A percentile compares a stretch with the other conserved stretches of the same genome.
phyloP scores from a whole-genome alignment of 1,139 yeast genomes.

The Blastobotrys capitulatus region DNA sequence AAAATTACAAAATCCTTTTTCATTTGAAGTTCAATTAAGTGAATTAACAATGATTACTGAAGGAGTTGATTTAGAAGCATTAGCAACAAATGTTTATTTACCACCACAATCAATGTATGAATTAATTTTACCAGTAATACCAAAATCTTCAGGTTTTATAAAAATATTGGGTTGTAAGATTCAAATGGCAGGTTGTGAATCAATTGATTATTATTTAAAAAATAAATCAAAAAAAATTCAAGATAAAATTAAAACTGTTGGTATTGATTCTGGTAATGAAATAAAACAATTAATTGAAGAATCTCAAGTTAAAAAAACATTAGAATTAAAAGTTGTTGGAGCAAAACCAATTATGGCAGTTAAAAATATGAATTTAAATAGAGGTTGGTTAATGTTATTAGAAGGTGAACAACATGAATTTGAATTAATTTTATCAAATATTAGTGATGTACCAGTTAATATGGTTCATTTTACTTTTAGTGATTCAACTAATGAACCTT shows the following conservation, averaged over 20 bases:
- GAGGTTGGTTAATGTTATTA: constrained; percentile 69
- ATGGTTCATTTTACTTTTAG: constrained; percentile 50
- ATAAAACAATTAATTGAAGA: constrained; percentile 9
- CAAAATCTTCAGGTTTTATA: constrained; percentile 40
- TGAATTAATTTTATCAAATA: constrained; percentile 50
- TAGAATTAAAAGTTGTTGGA: constrained; percentile 43
- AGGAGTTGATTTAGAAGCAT: constrained; percentile 21
- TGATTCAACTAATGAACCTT: constrained; percentile 69
- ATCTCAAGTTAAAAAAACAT: constrained; percentile 6
- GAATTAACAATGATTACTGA: constrained; percentile 38
- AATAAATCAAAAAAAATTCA: constrained; percentile 22
- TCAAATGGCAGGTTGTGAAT: constrained; percentile 43
- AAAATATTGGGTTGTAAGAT: constrained; percentile 42
- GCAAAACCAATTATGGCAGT: constrained; percentile 63
- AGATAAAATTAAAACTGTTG: constrained; percentile 29
- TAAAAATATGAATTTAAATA: constrained; percentile 49
- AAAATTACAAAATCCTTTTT: constrained; percentile 72
- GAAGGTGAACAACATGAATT: constrained; percentile 67
- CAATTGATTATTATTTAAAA: constrained; percentile 35
- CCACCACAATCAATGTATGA: constrained; percentile 40
- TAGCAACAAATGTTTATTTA: constrained; percentile 29
- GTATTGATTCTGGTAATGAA: constrained; percentile 22
- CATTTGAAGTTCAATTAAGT: constrained; percentile 61
- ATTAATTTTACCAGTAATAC: constrained; percentile 41
- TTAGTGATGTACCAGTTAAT: constrained; percentile 51